Conservation (phyloP, 768 basidiomycete species). For the Lentinula sp. region DNA sequence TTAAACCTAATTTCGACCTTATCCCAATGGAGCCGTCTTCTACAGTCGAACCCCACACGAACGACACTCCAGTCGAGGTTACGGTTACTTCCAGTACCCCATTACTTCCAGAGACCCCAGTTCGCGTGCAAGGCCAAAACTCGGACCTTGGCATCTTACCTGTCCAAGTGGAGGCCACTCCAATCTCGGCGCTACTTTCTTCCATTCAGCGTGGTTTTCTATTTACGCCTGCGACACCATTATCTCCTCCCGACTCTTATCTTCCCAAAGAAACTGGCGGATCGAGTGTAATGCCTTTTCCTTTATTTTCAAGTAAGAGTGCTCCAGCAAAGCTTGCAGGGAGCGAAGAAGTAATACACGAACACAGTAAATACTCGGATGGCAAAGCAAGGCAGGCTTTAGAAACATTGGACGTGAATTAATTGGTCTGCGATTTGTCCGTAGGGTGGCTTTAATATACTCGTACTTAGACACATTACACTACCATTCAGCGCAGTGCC, state of each 20-base stretch:
- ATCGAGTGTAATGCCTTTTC: neutral
- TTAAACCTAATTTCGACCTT: neutral
- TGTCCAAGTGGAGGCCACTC: constrained; percentile 20
- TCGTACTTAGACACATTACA: too few relatives aligned
- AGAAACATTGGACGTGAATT: neutral
- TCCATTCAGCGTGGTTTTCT: constrained; percentile 41
- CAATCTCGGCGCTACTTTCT: constrained; percentile 36
- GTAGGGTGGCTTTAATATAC: neutral
- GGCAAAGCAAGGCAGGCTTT: neutral
- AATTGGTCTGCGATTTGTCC: neutral
- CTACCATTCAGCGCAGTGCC: neutral
- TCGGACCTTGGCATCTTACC: neutral
- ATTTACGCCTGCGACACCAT: constrained; percentile 34
- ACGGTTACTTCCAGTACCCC: neutral
- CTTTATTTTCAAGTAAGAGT: neutral
- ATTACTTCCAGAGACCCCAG: neutral
- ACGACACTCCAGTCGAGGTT: neutral
- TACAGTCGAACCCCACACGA: neutral
- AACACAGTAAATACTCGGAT: neutral
- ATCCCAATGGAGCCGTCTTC: neutral
- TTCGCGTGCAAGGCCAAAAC: neutral
- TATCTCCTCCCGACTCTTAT: constrained; percentile 35
- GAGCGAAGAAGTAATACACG: neutral
- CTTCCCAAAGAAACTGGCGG: neutral
- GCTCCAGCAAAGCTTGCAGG: neutral